Conservation (phyloP, 2,329 filamentous ascomycete species). For the Ceratocystis eucalypticola region DNA sequence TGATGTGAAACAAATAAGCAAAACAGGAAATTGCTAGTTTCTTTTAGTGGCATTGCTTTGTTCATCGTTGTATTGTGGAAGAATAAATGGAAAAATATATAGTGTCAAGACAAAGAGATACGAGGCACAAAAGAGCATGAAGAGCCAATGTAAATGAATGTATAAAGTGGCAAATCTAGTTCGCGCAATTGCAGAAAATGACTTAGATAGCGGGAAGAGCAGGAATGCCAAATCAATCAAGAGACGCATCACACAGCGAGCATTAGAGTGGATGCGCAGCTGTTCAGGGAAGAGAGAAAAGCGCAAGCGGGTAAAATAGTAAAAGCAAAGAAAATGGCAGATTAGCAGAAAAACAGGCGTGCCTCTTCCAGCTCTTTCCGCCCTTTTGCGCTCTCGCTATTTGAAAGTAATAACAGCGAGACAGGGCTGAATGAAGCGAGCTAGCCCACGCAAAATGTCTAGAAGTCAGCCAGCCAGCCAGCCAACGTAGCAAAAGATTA, state of each 20-base stretch:
- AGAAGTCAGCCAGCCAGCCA: neutral
- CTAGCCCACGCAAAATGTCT: neutral
- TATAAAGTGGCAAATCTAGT: neutral
- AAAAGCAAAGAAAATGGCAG: too few relatives aligned
- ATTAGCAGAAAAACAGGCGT: too few relatives aligned
- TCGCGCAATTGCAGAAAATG: conserved; percentile 3
- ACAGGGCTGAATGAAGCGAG: conserved; percentile 12
- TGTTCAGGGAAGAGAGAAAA: too few relatives aligned
- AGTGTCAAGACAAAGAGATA: neutral
- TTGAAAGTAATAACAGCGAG: conserved; percentile 12
- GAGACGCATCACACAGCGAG: neutral
- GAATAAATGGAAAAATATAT: too few relatives aligned
- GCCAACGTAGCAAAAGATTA: neutral
- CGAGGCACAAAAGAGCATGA: neutral
- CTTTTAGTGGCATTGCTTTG: neutral
- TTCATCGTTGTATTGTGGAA: too few relatives aligned
- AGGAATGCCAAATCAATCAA: neutral
- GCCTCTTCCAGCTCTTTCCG: neutral
- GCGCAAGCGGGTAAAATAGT: too few relatives aligned
- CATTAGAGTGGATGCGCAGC: neutral
- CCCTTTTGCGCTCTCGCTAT: neutral
- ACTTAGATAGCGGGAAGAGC: neutral
- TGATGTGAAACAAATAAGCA: neutral
- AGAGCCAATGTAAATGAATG: neutral
- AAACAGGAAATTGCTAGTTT: neutral